Evolutionary conservation across 345 rosid genomes (phyloP), one percentile per base, ranked within the genome.

Genomic region (Corchorus capsularis): DNA sequence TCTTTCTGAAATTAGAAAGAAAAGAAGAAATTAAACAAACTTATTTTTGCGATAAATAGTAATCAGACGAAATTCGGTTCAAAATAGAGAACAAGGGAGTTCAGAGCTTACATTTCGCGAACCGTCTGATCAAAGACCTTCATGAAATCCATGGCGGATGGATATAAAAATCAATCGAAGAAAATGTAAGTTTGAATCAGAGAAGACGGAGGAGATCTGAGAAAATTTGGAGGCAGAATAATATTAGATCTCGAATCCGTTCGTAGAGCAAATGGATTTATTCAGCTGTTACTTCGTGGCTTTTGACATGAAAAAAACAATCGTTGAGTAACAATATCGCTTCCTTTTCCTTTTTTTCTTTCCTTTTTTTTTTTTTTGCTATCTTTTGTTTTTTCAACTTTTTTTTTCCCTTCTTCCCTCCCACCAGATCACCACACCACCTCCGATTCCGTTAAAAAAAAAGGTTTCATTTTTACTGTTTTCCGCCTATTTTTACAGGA

Each of bases 71-170:
- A 78, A 5, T 39, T 1, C 3, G 9, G 77, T 39, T 20, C 35
- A 37, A 63, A 14, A 59, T 43, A 17, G 7, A 16, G 35, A 4
- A 56, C n/a, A 47, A 35, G 19, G 34, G 34, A 75, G 62, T 1
- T 59, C 32, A 52, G 78, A 75, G 61, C 94, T 61, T 75, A 96
- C 99, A 96, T 96, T 86, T 96, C 99, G 55, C 99, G 97, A 81
- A 96, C 97, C 12, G 99, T 91, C 82, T 96, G 98, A 83, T 96
- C 99, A 85, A 96, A 75, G 46, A 87, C 99, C 93, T 96, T 96
- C 93, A 93, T 91, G 92, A 96, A 90, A 93, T 96, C 99, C 99
- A 93, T 96, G 86, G 77, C 45, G 77, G 84, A 87, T 82, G 61
- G 50, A 67, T 34, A 61, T 0, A 34, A 71, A 7, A 54, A 41